These are phyloP conservation scores for Phytopythium delawarense DNA, from an alignment of 352 stramenopile genomes.

Conservation along the genomic window DNA sequence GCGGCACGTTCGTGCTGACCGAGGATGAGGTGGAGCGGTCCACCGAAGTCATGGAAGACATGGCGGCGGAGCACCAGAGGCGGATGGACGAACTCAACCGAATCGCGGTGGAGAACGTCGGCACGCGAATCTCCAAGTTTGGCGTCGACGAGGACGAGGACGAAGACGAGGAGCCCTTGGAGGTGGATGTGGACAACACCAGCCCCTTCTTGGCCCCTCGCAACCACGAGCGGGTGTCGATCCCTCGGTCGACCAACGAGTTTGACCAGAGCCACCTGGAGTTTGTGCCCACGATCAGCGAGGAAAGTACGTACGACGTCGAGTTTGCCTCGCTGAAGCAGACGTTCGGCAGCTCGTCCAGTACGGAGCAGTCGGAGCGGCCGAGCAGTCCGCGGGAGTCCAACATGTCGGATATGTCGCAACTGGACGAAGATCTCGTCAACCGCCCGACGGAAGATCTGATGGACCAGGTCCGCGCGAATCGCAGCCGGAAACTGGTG, in stretches of 20 bases:
- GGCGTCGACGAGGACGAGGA: constrained; percentile 5
- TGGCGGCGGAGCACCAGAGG: constrained; percentile 19
- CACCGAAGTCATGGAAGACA: constrained; percentile 24
- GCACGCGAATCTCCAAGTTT: constrained; percentile 18
- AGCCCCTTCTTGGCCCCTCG: neutral
- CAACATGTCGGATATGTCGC: constrained; percentile 14
- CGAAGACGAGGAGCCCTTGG: constrained; percentile 2
- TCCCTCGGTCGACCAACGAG: constrained; percentile 9
- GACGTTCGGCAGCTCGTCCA: constrained; percentile 19
- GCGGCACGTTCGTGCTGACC: constrained; percentile 41
- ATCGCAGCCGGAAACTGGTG: constrained; percentile 17
- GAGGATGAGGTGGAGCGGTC: constrained; percentile 28
- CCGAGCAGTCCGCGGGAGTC: constrained; percentile 11
- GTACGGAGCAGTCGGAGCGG: constrained; percentile 20
- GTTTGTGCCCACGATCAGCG: constrained; percentile 14
- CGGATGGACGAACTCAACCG: constrained; percentile 22
- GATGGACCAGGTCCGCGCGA: constrained; percentile 40
- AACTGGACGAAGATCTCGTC: constrained; percentile 43
- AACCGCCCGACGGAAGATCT: constrained; percentile 43
- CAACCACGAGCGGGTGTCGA: constrained; percentile 2
- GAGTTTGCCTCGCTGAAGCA: constrained; percentile 12
- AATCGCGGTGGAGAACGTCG: constrained; percentile 19
- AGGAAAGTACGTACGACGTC: constrained; percentile 11
- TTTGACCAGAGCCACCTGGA: constrained; percentile 14
- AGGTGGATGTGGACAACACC: constrained; percentile 1